Evolutionary conservation across 768 basidiomycete species (phyloP), one percentile per base, ranked within the genome.

Genomic region (Boletus rubroflammeus): DNA sequence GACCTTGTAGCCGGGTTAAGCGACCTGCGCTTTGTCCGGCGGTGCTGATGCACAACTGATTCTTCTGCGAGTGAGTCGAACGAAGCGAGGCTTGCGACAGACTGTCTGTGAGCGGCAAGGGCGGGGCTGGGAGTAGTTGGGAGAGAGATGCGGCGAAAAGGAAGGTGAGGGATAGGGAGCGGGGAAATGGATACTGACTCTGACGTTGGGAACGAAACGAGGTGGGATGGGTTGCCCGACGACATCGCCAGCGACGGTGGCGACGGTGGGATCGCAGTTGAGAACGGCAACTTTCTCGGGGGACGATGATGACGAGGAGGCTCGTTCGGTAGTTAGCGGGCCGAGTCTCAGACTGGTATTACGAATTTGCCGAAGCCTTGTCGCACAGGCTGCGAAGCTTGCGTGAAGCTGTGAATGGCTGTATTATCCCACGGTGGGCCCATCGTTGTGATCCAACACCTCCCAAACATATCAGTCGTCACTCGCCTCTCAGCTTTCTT

Each of bases 31-130:
- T 68, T 70, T 26, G 38, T 23, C 65, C 72, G 51, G 74, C 75
- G 55, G 67, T 71, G 51, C 21, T 59, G 56, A 35, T 61, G 57
- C 44, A 54, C 38, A 39, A 55, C 35, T 5, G 55, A 48, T 53
- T 80, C 79, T 63, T 88, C 88, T 4, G 80, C 76, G 9, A 86
- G 72, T 0, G 88, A 90, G 54, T 88, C 87, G 61, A 86, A 83
- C 0, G 91, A 90, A 5, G 82, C 77, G 17, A 89, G 75, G 67
- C 88, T 90, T 45, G 79, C 80, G 11, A 87, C 77, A 0, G 88
- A 90, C 40, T 84, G 79, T 35, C 88, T 73, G 57, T 86, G 75
- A 7, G 59, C 51, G 3, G 57, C 53, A 21, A 61, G 54, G 11
- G 78, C 66, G 9, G 78, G 59, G 44, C 77, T 78, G 14, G 84